Base-by-base conservation (phyloP, 1,284 basidiomycete genomes). In the Limonomyces culmigenus region DNA sequence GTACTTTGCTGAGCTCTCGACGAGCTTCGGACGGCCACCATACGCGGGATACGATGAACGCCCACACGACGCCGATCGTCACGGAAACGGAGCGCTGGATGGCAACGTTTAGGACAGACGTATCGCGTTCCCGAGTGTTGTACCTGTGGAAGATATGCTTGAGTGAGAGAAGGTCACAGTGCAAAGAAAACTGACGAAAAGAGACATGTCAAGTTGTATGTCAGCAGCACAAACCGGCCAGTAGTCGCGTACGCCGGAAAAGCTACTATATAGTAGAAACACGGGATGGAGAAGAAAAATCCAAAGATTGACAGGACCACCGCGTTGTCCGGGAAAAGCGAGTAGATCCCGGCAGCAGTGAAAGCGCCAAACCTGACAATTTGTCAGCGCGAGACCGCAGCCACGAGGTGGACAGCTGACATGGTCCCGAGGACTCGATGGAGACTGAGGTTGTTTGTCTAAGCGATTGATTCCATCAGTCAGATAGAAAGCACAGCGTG, bases 11-110 rank as follows among this genome's bases (percentile, higher is more conserved):
- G 2, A 98, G 62, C 55, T 96, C 91, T 19, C 83, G 63, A 36
- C 92, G 63, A 1, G 92, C 92, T 50, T 95, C 92, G 15, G 85
- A 74, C 1, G 93, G 92, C 91, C 92, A 97, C 76, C 91, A 88
- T 43, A 83, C 79, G 33, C 86, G 66, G 4, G 86, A 91, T 11
- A 96, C 74, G 19, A 95, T 55, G 2, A 77, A 71, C 0, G 89
- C 91, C 81, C 86, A 97, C 1, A 92, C 52, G 1, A 93, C 87
- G 12, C 92, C 92, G 4, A 73, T 67, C 1, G 71, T 78, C n/a
- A 98, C 92, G 16, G 88, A 70, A 3, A 79, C 50, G 0, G 79
- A 78, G 37, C 92, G 77, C 47, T 77, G 70, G 32, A 70, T 61
- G 0, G 87, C 92, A 34, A 95, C 74, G 29, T 72, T 57, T 23